Conservation (phyloP, 2,329 filamentous ascomycete genomes). For the Blumeria hordei region DNA sequence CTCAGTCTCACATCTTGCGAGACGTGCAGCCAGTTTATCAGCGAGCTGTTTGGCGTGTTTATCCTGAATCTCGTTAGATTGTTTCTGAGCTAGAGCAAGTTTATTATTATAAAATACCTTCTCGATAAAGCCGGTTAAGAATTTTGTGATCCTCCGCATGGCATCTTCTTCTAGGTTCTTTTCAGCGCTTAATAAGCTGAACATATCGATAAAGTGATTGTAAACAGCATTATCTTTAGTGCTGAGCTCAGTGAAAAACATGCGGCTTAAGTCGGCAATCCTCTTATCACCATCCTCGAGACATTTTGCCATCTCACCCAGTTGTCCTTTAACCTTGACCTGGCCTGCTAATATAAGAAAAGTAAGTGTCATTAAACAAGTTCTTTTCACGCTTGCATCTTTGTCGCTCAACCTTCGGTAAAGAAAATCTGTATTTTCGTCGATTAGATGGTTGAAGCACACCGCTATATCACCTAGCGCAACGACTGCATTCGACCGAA, state of each 20-base stretch:
- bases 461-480: constrained; percentile 97
- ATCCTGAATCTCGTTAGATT: constrained; percentile 33
- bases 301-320: constrained; percentile 98
- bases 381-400: constrained; percentile 79
- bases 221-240: constrained; percentile 98
- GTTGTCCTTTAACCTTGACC: constrained; percentile 96
- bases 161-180: constrained; percentile 60
- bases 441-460: constrained; percentile 96
- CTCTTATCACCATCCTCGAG: constrained; percentile 88
- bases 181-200: constrained; percentile 71
- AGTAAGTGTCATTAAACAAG: constrained; percentile 93
- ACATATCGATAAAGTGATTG: constrained; percentile 99
- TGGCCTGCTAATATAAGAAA: constrained; percentile 93
- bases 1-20: constrained; percentile 72
- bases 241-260: constrained; percentile 96
- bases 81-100: constrained; percentile 7
- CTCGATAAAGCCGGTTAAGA: constrained; percentile 86
- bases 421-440: constrained; percentile 95
- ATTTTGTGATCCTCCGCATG: constrained; percentile 69
- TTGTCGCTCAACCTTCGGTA: constrained; percentile 80
- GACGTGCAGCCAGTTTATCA: constrained; percentile 70
- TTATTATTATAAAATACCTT: constrained; percentile 35
- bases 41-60: constrained; percentile 91
- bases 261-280: constrained; percentile 77
- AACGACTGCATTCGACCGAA: constrained; percentile 88